Base-by-base conservation (phyloP, 1,284 basidiomycete species). In the Pseudozyma sp. region DNA sequence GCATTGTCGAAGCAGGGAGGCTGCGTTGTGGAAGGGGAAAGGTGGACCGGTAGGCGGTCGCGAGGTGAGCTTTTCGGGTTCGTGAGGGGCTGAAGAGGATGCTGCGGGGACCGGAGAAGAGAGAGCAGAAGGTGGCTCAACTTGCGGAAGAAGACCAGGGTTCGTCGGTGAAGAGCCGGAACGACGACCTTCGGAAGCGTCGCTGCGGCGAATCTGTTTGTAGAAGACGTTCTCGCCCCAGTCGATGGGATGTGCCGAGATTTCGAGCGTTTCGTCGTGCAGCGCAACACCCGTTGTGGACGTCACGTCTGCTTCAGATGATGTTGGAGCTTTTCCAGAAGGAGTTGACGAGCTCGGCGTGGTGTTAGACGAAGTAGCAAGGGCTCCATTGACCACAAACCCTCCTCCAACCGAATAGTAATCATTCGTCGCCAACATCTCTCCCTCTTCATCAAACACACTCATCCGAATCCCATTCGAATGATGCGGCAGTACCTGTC, bases 161-260 rank as follows among this genome's bases (percentile, higher is more conserved):
- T 43, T 38, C 10, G 38, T 42, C 14, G 62, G 47, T 5, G 64
- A 38, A 11, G 70, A 69, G 21, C 87, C 89, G 16, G 73, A 52
- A 8, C 78, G 65, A 36, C 95, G 89, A 31, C 92, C 91, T 19
- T 89, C 90, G 58, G 92, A 91, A 6, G 95, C 95, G 12, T 88
- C 88, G 52, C 88, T 87, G 83, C 94, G 93, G 82, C 94, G 90
- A n/a, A 95, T 92, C n/a, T 93, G 91, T 85, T 94, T 94, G 88
- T 97, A 97, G 85, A 94, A 97, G 73, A 97, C 85, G 85, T 98
- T 97, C 86, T 98, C 95, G 80, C 94, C 91, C 77, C 77, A 76
- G 47, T 84, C 92, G 91, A 92, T 84, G 4, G 85, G 85, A 38
- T 70, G 72, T 1, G 67, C 62, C 3, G 66, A 54, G 13, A 70